Conservation (phyloP, 73 alveolate species). For the Tetrahymena borealis region DNA sequence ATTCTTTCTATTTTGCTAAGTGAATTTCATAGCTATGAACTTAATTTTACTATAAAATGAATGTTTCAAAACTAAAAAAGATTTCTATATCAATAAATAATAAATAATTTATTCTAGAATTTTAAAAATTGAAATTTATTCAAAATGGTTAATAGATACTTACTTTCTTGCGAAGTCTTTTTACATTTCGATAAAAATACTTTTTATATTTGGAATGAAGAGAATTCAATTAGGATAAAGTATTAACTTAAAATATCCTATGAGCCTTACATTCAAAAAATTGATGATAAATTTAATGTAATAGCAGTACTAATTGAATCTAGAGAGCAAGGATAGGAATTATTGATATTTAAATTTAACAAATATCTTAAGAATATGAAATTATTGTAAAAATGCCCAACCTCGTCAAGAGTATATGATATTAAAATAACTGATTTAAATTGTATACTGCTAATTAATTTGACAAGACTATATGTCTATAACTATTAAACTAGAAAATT, state of each 20-base stretch:
- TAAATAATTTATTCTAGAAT: background rate
- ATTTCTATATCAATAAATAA: background rate
- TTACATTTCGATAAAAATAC: background rate
- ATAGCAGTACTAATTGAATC: background rate
- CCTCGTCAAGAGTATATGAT: background rate
- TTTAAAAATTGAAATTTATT: background rate
- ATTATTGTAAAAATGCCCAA: background rate
- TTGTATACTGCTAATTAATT: background rate
- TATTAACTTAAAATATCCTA: background rate
- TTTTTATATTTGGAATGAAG: background rate
- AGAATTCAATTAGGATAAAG: background rate
- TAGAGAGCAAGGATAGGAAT: background rate
- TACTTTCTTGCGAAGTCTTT: background rate
- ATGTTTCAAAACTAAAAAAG: no score
- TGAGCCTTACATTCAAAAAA: background rate
- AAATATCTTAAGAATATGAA: background rate
- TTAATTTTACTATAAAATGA: no score
- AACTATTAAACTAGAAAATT: background rate
- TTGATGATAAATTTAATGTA: background rate
- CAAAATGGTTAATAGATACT: background rate
- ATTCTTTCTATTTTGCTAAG: no score
- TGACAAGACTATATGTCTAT: background rate
- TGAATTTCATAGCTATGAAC: no score
- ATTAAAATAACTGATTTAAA: background rate
- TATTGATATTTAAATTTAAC: background rate